A percentile compares a stretch with the other conserved stretches of the same genome.
Evolutionary conservation across 345 rosid genomes (phyloP).

Genomic region (Eucalyptus shirleyi): DNA sequence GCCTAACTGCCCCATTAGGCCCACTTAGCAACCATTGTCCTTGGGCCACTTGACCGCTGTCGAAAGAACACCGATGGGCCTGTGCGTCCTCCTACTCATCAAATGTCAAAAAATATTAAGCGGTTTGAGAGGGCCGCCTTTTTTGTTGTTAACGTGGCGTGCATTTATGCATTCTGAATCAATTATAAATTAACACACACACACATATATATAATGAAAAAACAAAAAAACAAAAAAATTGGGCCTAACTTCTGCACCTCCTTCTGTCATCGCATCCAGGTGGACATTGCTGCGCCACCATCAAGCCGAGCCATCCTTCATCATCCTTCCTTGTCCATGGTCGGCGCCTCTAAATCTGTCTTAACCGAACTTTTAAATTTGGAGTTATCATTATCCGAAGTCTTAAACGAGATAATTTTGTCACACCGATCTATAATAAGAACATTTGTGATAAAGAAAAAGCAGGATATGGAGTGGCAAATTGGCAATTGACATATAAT

Average conservation of each 20-base stretch:
- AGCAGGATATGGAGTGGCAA: not conserved
- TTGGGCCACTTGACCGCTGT: not conserved
- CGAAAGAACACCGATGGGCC: not conserved
- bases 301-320: not conserved
- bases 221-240: not conserved
- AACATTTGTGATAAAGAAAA: not conserved
- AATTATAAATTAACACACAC: not conserved
- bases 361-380: not conserved
- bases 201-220: too few species aligned
- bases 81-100: not conserved
- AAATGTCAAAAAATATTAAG: not conserved
- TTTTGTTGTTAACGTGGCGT: not conserved
- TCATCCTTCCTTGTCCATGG: not conserved
- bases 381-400: accelerated
- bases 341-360: not conserved
- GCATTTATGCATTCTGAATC: not conserved
- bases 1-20: not conserved
- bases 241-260: not conserved
- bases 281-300: accelerated
- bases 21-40: not conserved
- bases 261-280: not conserved
- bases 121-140: accelerated
- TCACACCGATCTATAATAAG: accelerated
- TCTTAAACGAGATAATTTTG: not conserved
- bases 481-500: too few species aligned